A percentile compares a stretch with the other conserved stretches of the same genome.
These are phyloP conservation scores for Rhizophagus prolifer DNA, from an alignment of 192 early-diverging fungal genomes.

Conservation along the genomic window DNA sequence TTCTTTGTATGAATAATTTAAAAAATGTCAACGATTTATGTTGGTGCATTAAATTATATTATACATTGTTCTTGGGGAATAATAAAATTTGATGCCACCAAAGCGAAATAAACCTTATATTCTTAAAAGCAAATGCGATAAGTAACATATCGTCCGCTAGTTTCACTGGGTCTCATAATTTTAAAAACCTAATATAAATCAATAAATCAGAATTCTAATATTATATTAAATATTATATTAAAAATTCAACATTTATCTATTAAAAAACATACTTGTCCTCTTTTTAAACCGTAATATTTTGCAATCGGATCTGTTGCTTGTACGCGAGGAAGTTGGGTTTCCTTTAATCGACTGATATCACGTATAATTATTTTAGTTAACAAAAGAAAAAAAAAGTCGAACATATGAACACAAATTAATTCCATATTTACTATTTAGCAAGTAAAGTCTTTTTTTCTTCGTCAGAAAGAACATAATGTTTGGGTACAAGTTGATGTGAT, in stretches of 20 bases:
- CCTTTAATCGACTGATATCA: constrained; percentile 75
- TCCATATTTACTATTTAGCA: constrained; percentile 78
- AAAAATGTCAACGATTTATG: no score
- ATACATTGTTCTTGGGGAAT: no score
- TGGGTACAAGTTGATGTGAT: constrained; percentile 91
- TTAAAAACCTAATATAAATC: constrained; percentile 70
- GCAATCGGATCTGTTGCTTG: constrained; percentile 87
- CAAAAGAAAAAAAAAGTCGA: neutral
- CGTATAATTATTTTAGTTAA: constrained; percentile 10
- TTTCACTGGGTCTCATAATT: constrained; percentile 93
- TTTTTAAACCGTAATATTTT: constrained; percentile 90
- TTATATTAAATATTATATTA: neutral
- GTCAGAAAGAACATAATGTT: constrained; percentile 79
- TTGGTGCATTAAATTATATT: no score
- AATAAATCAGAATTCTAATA: neutral
- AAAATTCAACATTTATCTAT: neutral
- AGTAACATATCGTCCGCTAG: constrained; percentile 95
- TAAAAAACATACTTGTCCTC: constrained; percentile 59
- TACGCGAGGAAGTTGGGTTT: constrained; percentile 94
- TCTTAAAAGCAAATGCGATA: constrained; percentile 91
- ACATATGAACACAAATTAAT: neutral
- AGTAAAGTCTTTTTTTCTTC: constrained; percentile 92
- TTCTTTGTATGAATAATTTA: no score
- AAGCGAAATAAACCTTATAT: neutral
- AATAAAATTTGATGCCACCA: no score